Evolutionary conservation across 495 filamentous ascomycete species (phyloP), one percentile per base, ranked within the genome.

Genomic region (Polyplosphaeria fusca): DNA sequence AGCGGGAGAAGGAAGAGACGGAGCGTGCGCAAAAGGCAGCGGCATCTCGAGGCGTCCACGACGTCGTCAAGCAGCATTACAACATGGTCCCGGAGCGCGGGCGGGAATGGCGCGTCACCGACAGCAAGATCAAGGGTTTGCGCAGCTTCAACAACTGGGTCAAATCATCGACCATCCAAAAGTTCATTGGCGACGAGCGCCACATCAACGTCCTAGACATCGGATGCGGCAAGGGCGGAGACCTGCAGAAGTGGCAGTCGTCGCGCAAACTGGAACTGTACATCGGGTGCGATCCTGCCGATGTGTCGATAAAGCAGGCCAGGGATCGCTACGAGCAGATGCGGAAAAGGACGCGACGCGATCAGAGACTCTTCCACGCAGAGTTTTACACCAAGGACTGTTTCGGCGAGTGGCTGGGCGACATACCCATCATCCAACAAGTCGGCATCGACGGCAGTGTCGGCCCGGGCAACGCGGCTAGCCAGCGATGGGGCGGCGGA

Each of bases 111-210:
- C 84, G 93, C 23, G 89, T 87, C 69, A 96, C 89, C 1, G 88
- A 91, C 64, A 90, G 86, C 67, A 84, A 86, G 52, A 98, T 98
- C 76, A 96, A 93, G 72, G 93, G 93, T 0, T 75, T 98, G 47
- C 83, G 93, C 18, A 88, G 84, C 62, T 95, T 94, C 76, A 98
- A 98, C 73, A 98, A 98, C 68, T 98, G 93, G 93, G 80, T 97
- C 70, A 98, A 98, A 77, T 94, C 88, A 70, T 89, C 86, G 13
- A 79, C 96, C 53, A 96, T 98, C 60, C 91, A 96, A 68, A 97
- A 96, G 67, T 97, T 96, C 71, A 89, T 89, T 2, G 90, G 89
- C 0, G 84, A 85, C 46, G 91, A 95, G 69, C 82, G 86, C 39
- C 9, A 75, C 73, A 52, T 96, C 20, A 74, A 88, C 5, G 88